A percentile compares a stretch with the other conserved stretches of the same genome.
Conservation (phyloP, 176 grass and related monocot genomes). For the Ananas comosus region DNA sequence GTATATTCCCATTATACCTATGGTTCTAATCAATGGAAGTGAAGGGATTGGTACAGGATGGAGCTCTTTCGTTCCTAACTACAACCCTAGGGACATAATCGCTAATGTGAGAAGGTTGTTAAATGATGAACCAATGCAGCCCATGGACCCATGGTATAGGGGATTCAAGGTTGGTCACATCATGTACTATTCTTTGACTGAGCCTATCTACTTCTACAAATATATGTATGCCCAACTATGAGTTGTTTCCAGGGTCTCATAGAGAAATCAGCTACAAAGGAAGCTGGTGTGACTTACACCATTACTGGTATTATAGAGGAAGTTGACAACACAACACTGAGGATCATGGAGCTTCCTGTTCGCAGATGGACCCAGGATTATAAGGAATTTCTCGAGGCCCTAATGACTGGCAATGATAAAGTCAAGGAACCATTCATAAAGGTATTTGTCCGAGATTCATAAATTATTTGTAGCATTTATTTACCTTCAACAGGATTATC, state of each 20-base stretch:
- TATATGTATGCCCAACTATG: neutral
- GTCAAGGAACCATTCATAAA: conserved; percentile 53
- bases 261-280: conserved; percentile 42
- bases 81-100: conserved; percentile 77
- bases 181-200: neutral
- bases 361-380: conserved; percentile 71
- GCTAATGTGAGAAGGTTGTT: conserved; percentile 58
- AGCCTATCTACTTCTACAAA: neutral
- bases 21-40: conserved; percentile 90
- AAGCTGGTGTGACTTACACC: conserved; percentile 55
- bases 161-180: conserved; percentile 64
- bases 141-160: conserved; percentile 84
- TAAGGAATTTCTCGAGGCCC: conserved; percentile 48
- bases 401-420: conserved; percentile 35
- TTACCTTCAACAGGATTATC: neutral
- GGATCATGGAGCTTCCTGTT: conserved; percentile 63
- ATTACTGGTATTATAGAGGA: conserved; percentile 61
- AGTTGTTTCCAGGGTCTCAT: conserved; percentile 47
- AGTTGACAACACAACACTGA: conserved; percentile 37
- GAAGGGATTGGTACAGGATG: conserved; percentile 95
- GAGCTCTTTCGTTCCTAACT: conserved; percentile 79
- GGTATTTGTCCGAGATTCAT: conserved; percentile 20
- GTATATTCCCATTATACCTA: conserved; percentile 80
- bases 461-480: neutral
- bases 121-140: conserved; percentile 31